These are phyloP conservation scores for Quillaja saponaria DNA, from an alignment of 306 rosid genomes.

Conservation along the genomic window DNA sequence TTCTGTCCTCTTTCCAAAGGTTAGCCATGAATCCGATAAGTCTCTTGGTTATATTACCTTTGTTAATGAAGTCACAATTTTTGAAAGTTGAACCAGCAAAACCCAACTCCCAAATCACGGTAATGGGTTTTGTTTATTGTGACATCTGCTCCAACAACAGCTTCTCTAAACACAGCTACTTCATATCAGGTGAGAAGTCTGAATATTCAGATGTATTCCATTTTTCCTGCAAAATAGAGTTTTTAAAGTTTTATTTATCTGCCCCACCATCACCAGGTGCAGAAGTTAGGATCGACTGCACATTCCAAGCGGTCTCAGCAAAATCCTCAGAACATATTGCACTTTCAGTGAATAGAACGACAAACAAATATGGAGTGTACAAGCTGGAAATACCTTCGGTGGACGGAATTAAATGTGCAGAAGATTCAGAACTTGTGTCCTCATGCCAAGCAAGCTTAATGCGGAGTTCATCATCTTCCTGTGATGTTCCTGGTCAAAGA, in stretches of 20 bases:
- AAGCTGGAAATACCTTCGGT: conserved; percentile 83
- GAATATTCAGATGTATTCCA: not conserved
- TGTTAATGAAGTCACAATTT: conserved; percentile 44
- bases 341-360: conserved; percentile 85
- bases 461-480: conserved; percentile 64
- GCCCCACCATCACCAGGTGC: conserved; percentile 50
- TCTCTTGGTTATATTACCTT: conserved; percentile 50
- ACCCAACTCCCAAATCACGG: conserved; percentile 69
- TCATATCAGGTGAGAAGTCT: conserved; percentile 57
- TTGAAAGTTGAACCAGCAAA: conserved; percentile 58
- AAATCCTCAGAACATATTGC: conserved; percentile 71
- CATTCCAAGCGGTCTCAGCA: conserved; percentile 64
- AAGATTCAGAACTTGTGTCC: conserved; percentile 68
- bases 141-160: conserved; percentile 90
- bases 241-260: not conserved
- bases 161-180: conserved; percentile 87
- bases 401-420: conserved; percentile 91
- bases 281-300: conserved; percentile 81
- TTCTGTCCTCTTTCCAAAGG: conserved; percentile 18
- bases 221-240: not conserved
- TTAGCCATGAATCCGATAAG: conserved; percentile 50
- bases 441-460: conserved; percentile 75
- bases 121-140: conserved; percentile 95
- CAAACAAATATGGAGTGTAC: conserved; percentile 74
- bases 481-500: conserved; percentile 86